phyloP scores from a whole-genome alignment of 2,329 filamentous ascomycete genomes.

The Curvularia hawaiiensis region DNA sequence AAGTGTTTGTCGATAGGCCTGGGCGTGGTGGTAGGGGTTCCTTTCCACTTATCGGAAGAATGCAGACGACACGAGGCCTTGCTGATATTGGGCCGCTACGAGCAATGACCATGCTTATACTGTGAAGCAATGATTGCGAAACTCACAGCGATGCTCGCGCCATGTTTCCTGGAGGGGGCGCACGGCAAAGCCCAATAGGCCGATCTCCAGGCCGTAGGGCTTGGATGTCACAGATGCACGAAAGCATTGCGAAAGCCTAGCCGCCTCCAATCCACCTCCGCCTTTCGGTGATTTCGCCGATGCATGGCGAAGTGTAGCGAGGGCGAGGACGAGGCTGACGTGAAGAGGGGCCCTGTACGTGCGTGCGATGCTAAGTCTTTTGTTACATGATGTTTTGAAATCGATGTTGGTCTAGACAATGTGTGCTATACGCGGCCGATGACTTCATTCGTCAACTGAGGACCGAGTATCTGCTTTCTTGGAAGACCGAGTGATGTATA shows the following conservation, averaged over 20 bases:
- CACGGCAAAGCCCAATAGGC: neutral
- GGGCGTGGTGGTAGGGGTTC: neutral
- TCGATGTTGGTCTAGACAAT: neutral
- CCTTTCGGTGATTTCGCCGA: conserved; percentile 2
- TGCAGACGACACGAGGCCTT: neutral
- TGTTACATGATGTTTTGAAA: neutral
- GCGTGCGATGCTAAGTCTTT: neutral
- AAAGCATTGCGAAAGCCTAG: neutral
- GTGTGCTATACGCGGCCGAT: neutral
- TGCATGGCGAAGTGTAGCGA: neutral
- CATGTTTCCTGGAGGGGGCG: neutral
- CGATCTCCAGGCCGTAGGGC: neutral
- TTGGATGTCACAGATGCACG: neutral
- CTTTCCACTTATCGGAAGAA: neutral
- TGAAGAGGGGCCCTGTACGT: neutral
- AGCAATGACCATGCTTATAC: neutral
- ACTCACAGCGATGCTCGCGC: neutral
- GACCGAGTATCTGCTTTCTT: neutral
- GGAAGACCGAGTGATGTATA: neutral
- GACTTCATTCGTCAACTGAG: neutral
- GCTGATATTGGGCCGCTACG: neutral
- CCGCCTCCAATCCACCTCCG: neutral
- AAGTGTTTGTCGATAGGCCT: neutral
- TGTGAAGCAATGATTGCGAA: neutral
- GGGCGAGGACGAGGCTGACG: neutral